Base-by-base conservation (phyloP, 2,329 filamentous ascomycete species). In the Trichoderma koningii region DNA sequence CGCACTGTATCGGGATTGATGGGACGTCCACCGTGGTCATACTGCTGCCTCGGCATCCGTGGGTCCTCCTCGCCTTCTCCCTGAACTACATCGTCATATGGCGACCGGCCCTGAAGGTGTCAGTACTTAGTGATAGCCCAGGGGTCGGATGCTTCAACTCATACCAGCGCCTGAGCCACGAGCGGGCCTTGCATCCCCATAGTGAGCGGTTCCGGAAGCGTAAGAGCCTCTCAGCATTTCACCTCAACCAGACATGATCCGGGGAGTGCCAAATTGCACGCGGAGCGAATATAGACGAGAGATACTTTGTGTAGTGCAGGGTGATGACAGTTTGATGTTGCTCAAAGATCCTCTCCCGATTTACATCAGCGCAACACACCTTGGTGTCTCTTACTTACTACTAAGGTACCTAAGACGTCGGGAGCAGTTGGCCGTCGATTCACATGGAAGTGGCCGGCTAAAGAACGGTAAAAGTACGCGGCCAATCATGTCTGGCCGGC, bases 181-280 rank as follows among this genome's bases (percentile, higher is more conserved):
- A 87, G 72, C 14, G 85, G 84, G 28, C 82, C 84, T 62, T 83
- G 79, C 71, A 82, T 79, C 42, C 82, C 83, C 84, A 86, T 86
- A 55, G 51, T 75, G 71, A 67, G 34, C 44, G 19, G 34, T 41
- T 61, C 34, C 28, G 26, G 62, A 64, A 57, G 52, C 41, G 28
- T 2, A 23, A 17, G 2, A 64, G 34, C 48, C 45, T 53, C 51
- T 28, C 52, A 61, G 26, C 55, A 62, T 56, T 12, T 55, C 52
- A 67, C 30, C 12, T 62, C 59, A 62, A 62, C 41, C 34, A 15
- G 23, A 28, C 48, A 59, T 63, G 21, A 17, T 63, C 61, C 53
- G 55, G 41, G 42, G n/a, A 47, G 1, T 12, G 1, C 3, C 10
- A 14, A 38, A 0, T 14, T 10, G 34, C 34, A 38, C 47, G 47